phyloP scores from a whole-genome alignment of 306 rosid species.

The Lagenaria siceraria region DNA sequence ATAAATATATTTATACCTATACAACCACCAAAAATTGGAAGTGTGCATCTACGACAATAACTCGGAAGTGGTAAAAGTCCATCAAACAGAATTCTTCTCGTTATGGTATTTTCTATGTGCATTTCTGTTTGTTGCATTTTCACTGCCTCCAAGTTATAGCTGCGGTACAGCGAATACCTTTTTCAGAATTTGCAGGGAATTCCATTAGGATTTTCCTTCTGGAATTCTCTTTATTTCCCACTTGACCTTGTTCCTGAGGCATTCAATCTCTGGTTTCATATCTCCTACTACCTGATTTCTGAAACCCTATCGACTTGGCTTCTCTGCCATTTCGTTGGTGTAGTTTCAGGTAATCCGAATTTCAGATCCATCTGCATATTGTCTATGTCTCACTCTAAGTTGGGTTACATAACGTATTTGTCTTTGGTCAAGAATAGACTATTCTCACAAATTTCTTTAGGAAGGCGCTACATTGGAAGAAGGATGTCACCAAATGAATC shows the following conservation, averaged over 20 bases:
- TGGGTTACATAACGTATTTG: slow-evolving; percentile 33
- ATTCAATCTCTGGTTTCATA: slow-evolving; percentile 12
- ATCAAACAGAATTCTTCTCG: too few species aligned
- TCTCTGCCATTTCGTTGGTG: neutral
- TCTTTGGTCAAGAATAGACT: too few species aligned
- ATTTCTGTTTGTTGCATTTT: neutral
- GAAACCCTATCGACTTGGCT: neutral
- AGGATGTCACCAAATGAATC: too few species aligned
- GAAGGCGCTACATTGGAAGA: too few species aligned
- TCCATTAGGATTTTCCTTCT: slow-evolving; percentile 63
- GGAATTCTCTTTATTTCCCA: slow-evolving; percentile 26
- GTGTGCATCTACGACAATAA: neutral
- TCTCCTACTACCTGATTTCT: slow-evolving; percentile 6
- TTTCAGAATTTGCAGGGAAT: slow-evolving; percentile 7
- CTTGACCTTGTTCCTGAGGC: slow-evolving; percentile 22
- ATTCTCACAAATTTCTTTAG: too few species aligned
- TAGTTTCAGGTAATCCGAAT: slow-evolving; percentile 17
- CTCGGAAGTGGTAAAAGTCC: neutral
- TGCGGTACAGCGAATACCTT: slow-evolving; percentile 29
- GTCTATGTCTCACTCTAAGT: slow-evolving; percentile 24
- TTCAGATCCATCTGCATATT: slow-evolving; percentile 18
- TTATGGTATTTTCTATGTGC: neutral
- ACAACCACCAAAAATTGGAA: neutral
- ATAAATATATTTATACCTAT: neutral
- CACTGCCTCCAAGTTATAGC: slow-evolving; percentile 42